Base-by-base conservation (phyloP, 257 asterid genomes). In the Solanum corneliomulleri region DNA sequence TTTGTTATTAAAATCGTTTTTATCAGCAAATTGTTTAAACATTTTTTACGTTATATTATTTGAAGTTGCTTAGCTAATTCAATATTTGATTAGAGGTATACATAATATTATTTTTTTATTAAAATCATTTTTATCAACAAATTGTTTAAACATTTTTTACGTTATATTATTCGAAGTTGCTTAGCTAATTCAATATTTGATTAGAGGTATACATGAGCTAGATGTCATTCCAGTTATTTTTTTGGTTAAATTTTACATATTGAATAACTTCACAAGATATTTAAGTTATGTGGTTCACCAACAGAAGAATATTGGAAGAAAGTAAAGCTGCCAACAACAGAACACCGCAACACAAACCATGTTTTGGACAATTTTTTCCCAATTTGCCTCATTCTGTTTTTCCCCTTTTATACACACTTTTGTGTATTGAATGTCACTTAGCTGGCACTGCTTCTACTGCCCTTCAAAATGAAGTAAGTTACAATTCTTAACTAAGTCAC, bases 211-310 rank as follows among this genome's bases (percentile, higher is more conserved):
- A 29, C 31, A 29, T 29, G 31, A 29, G 31, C 31, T 29, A 29
- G 31, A 29, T 29, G 31, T 29, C 31, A 29, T 29, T 29, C 31
- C 31, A 29, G 2, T 29, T 29, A 29, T 29, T 37, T 7, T 14
- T 49, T 49, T 49, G 20, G 20, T 62, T 64, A 5, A 49, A 49
- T 49, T 49, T 56, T 27, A 86, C 88, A 94, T 98, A 91, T 95
- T 87, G 98, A 95, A 74, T 98, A 95, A 85, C 93, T 95, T 64
- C 98, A 95, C 87, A 95, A 88, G 92, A 95, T 95, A 16, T 94
- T 94, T 89, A 95, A 95, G 94, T 92, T 95, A 5, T 95, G 97
- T 89, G 97, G 98, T 5, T 92, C 98, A 60, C 98, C 98, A 11
- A 64, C 94, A 5, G 98, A 95, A 84, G 95, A 93, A 3, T 95